Evolutionary conservation across 805 yeast genomes (phyloP), one percentile per base, ranked within the genome.

Genomic region (Myxozyma neglecta): DNA sequence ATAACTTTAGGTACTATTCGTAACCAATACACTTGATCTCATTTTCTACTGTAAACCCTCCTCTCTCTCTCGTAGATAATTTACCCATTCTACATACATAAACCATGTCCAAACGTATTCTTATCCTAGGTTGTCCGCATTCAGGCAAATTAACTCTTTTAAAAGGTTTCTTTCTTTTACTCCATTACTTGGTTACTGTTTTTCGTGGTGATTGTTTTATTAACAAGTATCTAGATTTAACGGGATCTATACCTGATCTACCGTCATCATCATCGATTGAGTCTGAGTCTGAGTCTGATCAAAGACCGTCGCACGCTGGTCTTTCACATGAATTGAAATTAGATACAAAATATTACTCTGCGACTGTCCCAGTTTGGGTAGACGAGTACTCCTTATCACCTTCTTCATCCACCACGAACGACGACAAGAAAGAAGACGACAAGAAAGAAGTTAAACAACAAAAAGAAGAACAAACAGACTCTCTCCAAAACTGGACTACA

Each of bases 141-240:
- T 62, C 74, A 3, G 79, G 79, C 46, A 77, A 76, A 55, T 54
- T 71, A 13, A 65, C 73, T 36, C 64, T 74, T 2, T 52, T 74
- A 9, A 67, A 72, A 56, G 70, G 74, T 68, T 63, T 35, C 51
- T 35, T 7, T n/a, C n/a, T n/a, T n/a, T n/a, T n/a, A n/a, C n/a
- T n/a, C n/a, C n/a, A n/a, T n/a, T n/a, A n/a, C n/a, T n/a, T n/a
- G n/a, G n/a, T n/a, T 9, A 10, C 13, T 16, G 11, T 29, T 29
- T 46, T 43, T 52, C 9, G 18, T 49, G 32, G 20, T 13, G 39
- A 14, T n/a, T 8, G 35, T 35, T 18, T 18, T 5, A 20, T 39
- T 20, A 6, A 16, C 9, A 3, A 16, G 43, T 11, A 6, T 24
- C 1, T 14, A 37, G 65, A 49, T 14, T 42, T 49, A 35, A 37